Evolutionary conservation across 2,329 filamentous ascomycete species (phyloP), one percentile per base, ranked within the genome.

Genomic region (Hypocrella siamensis): DNA sequence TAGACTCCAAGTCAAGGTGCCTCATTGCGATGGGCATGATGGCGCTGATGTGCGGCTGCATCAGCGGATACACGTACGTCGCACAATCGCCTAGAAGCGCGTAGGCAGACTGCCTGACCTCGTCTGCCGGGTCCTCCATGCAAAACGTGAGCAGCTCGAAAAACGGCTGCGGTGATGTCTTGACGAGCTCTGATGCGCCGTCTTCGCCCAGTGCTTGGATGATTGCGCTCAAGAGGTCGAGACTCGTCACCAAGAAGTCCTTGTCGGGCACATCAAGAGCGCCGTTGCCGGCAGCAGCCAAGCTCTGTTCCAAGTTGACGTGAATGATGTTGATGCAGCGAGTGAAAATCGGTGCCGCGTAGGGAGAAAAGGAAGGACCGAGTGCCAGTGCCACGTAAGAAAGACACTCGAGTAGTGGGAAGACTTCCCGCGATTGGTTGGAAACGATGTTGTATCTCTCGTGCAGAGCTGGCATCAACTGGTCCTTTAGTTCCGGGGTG

Each of bases 101-200:
- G 47, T 94, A 98, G 1, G 86, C 85, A 9, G 90, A 98, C 54
- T 98, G 90, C 35, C 86, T 79, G 15, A 96, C 90, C 53, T 94
- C 88, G 45, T 93, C 86, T 44, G 80, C 79, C 2, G 70, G 67
- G 50, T 96, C 88, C 48, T 90, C 79, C 79, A 98, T 85, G 53
- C 88, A 96, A 53, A 90, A 81, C 40, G 75, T 74, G 27, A 98
- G 65, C 22, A 98, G 69, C 51, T 94, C 80, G 46, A 96, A 96
- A 60, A 96, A 85, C 27, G 75, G 75, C 14, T 82, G 81, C 39
- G 86, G 75, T 2, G 84, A 79, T 41, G 63, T 70, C 39, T 68
- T 69, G 35, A 94, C 76, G 18, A 98, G 67, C 42, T 79, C 71
- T n/a, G 72, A 66, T 33, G 82, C 81, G 57, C 83, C 78, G 29